Conservation (phyloP, 805 yeast genomes). For the Vanderwaltozyma polyspora region DNA sequence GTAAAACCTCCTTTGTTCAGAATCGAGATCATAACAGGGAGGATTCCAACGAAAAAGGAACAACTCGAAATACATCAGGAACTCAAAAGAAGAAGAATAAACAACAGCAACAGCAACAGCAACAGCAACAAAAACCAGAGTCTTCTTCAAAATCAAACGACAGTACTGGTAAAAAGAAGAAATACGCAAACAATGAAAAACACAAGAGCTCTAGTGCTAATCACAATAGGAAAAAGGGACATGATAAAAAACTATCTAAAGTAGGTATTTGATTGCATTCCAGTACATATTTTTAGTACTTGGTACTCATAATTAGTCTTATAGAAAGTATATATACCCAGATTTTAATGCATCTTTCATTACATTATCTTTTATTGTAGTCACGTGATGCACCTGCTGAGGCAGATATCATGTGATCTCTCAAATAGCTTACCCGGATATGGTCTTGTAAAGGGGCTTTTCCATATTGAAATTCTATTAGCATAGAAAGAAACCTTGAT, state of each 20-base stretch:
- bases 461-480: too few species aligned
- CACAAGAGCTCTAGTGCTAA: conserved; percentile 49
- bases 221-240: conserved; percentile 55
- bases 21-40: conserved; percentile 10
- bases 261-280: not conserved
- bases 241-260: conserved; percentile 39
- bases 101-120: not conserved
- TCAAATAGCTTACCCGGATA: not conserved
- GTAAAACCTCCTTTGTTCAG: conserved; percentile 24
- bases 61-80: conserved; percentile 3
- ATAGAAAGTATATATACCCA: too few species aligned
- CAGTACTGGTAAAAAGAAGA: conserved; percentile 20
- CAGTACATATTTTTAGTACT: not conserved
- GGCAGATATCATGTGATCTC: too few species aligned
- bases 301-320: not conserved
- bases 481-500: too few species aligned
- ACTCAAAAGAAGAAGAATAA: not conserved
- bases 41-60: conserved; percentile 7
- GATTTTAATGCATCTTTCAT: too few species aligned
- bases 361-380: too few species aligned
- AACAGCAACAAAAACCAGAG: conserved; percentile 1
- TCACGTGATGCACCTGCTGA: too few species aligned
- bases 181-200: conserved; percentile 38
- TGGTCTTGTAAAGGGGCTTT: too few species aligned
- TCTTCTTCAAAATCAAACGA: conserved; percentile 4